Conservation (phyloP, 2,329 filamentous ascomycete species). For the Fusarium sp. region DNA sequence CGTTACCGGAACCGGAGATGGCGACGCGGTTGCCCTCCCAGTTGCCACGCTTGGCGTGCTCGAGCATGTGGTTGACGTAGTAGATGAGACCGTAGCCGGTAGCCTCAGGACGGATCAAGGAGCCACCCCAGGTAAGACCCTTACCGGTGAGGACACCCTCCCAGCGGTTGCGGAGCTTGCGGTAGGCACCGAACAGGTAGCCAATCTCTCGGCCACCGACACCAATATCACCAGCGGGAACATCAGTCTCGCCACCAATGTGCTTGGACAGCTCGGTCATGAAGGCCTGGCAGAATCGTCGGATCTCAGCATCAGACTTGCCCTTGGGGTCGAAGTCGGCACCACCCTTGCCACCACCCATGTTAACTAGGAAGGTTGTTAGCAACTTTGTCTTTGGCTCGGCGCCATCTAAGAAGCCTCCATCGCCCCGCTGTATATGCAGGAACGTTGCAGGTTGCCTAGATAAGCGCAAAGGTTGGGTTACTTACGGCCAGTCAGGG, state of each 20-base stretch:
- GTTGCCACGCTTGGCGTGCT: constrained; percentile 83
- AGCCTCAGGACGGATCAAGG: constrained; percentile 92
- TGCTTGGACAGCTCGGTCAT: constrained; percentile 96
- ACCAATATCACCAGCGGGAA: constrained; percentile 96
- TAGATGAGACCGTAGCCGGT: constrained; percentile 97
- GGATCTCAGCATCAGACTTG: constrained; percentile 97
- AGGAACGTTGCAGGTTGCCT: constrained; percentile 14
- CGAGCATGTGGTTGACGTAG: constrained; percentile 95
- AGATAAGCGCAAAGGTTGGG: background rate
- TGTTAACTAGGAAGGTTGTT: constrained; percentile 56
- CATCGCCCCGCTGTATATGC: constrained; percentile 24
- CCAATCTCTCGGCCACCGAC: constrained; percentile 92
- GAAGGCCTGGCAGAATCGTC: constrained; percentile 94
- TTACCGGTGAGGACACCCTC: constrained; percentile 97
- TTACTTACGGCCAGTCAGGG: constrained; percentile 84
- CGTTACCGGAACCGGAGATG: constrained; percentile 96
- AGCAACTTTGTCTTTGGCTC: constrained; percentile 18
- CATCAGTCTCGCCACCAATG: constrained; percentile 95
- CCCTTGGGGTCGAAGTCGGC: constrained; percentile 99
- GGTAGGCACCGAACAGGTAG: constrained; percentile 94
- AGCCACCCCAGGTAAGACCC: constrained; percentile 90
- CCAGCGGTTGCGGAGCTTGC: constrained; percentile 85
- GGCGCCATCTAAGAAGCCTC: background rate
- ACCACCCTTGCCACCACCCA: constrained; percentile 97
- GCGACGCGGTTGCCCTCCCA: constrained; percentile 93